These are phyloP conservation scores for Geotrichum candidum DNA, from an alignment of 1,139 yeast species.

Conservation along the genomic window DNA sequence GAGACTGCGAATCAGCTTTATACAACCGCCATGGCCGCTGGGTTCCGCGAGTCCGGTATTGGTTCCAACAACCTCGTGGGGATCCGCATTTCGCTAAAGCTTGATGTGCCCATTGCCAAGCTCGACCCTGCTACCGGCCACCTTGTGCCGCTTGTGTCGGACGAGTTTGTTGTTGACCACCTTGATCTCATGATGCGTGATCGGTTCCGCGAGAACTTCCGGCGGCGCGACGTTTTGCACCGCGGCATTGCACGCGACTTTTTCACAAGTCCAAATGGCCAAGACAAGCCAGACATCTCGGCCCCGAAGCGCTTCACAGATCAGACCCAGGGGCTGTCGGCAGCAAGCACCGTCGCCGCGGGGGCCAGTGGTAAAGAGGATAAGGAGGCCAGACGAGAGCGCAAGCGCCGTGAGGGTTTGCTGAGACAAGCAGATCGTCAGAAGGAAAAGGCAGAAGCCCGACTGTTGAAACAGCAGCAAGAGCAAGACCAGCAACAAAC, in stretches of 20 bases:
- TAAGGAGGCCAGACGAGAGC: slow-evolving; percentile 1
- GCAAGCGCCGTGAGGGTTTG: slow-evolving; percentile 4
- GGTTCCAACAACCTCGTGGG: slow-evolving; percentile 77
- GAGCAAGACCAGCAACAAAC: neutral
- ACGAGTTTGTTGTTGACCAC: slow-evolving; percentile 25
- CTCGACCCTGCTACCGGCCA: slow-evolving; percentile 32
- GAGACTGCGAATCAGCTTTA: slow-evolving; percentile 56
- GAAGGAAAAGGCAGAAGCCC: neutral
- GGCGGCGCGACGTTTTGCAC: slow-evolving; percentile 7
- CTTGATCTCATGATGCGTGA: slow-evolving; percentile 20
- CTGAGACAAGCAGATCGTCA: neutral
- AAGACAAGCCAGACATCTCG: neutral
- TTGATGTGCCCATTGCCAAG: slow-evolving; percentile 70
- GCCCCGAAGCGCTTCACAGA: neutral
- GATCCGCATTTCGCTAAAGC: slow-evolving; percentile 60
- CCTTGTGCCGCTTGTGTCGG: slow-evolving; percentile 32
- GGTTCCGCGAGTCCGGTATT: slow-evolving; percentile 82
- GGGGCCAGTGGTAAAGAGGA: neutral
- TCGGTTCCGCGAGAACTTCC: slow-evolving; percentile 13
- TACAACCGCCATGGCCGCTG: slow-evolving; percentile 72
- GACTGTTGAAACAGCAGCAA: neutral
- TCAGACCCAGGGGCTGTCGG: too few species aligned
- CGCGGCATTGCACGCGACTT: neutral
- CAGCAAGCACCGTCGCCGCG: neutral
- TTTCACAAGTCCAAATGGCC: neutral